A percentile compares a stretch with the other conserved stretches of the same genome.
phyloP scores from a whole-genome alignment of 164 flowering plant species.

The Tinospora cordifolia region DNA sequence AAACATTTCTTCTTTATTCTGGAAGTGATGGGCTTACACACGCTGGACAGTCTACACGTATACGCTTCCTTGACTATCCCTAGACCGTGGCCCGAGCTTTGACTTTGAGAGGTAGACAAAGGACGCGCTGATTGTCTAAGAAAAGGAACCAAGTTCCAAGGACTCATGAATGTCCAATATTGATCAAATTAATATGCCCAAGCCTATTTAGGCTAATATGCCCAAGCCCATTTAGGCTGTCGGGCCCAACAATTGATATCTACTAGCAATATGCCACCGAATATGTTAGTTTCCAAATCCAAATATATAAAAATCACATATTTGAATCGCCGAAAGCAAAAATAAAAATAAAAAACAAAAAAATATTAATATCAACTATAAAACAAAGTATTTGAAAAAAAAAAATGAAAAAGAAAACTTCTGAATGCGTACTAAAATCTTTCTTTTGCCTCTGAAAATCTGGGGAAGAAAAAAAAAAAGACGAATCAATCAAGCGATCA shows the following conservation, averaged over 20 bases:
- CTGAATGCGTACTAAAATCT: background rate
- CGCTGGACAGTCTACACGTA: too few relatives aligned
- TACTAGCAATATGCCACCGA: background rate
- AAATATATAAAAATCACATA: background rate
- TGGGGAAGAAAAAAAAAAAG: too few relatives aligned
- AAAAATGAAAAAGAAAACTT: background rate
- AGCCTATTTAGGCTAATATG: background rate
- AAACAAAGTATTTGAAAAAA: background rate
- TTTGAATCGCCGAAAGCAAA: background rate
- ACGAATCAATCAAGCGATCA: background rate
- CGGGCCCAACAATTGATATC: background rate
- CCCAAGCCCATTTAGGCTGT: background rate
- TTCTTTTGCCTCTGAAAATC: background rate
- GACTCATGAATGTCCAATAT: background rate
- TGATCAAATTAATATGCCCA: too few relatives aligned
- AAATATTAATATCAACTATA: conserved; percentile 1
- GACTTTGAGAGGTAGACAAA: too few relatives aligned
- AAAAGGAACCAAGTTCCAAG: too few relatives aligned
- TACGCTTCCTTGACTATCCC: too few relatives aligned
- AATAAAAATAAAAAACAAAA: too few relatives aligned
- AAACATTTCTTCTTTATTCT: too few relatives aligned
- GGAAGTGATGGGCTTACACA: too few relatives aligned
- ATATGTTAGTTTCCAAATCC: background rate
- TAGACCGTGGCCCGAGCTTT: too few relatives aligned
- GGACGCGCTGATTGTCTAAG: too few relatives aligned